These are phyloP conservation scores for Cynanchum wilfordii DNA, from an alignment of 257 asterid genomes.

Conservation along the genomic window DNA sequence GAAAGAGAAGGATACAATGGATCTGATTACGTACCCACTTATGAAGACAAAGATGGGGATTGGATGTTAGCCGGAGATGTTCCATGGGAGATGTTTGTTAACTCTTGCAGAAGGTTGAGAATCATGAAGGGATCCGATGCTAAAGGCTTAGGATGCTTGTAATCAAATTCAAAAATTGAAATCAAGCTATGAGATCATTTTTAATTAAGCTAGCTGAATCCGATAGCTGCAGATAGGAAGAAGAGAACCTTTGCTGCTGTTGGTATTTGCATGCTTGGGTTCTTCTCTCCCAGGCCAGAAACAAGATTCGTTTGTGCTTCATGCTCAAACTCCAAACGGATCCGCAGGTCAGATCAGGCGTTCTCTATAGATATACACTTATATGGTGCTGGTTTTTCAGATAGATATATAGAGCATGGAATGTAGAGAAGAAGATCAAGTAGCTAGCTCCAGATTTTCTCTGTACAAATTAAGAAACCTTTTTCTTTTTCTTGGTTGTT, in stretches of 20 bases:
- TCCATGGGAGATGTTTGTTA: slow-evolving; percentile 89
- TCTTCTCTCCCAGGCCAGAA: slow-evolving; percentile 1
- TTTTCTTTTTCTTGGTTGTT: background rate
- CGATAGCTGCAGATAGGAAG: no score
- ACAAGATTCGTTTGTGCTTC: background rate
- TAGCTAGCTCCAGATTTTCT: slow-evolving; percentile 16
- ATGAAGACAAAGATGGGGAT: slow-evolving; percentile 95
- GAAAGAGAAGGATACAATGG: slow-evolving; percentile 81
- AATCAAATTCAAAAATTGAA: background rate
- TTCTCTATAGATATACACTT: background rate
- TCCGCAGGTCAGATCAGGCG: slow-evolving; percentile 2
- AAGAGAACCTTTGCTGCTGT: no score
- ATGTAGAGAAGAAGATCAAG: background rate
- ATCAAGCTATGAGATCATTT: background rate
- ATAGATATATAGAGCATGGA: background rate
- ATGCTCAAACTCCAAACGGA: background rate
- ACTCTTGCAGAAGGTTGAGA: slow-evolving; percentile 73
- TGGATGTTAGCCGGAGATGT: slow-evolving; percentile 98
- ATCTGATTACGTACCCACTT: slow-evolving; percentile 69
- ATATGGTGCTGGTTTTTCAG: background rate
- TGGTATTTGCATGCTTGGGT: slow-evolving; percentile 4
- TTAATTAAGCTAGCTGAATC: no score
- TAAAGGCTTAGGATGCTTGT: slow-evolving; percentile 47
- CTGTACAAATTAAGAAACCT: slow-evolving; percentile 18
- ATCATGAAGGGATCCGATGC: slow-evolving; percentile 79